A percentile compares a stretch with the other conserved stretches of the same genome.
Conservation (phyloP, 305 asterid species). For the Fraxinus angustifolia region DNA sequence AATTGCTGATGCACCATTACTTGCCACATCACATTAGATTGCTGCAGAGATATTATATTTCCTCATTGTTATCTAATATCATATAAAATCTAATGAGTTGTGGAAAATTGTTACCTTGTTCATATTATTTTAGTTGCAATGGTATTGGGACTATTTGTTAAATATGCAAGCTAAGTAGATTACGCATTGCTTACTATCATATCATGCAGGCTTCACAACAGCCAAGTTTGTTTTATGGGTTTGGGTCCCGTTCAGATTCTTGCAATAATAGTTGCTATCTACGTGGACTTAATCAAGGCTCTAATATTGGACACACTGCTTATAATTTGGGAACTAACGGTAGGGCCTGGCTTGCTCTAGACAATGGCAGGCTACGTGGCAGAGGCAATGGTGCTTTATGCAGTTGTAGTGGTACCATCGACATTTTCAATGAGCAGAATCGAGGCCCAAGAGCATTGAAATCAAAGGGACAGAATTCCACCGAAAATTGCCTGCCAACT, state of each 20-base stretch:
- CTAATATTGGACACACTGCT: not conserved
- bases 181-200: not conserved
- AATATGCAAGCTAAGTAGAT: not conserved
- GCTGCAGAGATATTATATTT: not conserved
- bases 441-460: slow-evolving; percentile 27
- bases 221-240: slow-evolving; percentile 15
- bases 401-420: slow-evolving; percentile 17
- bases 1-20: not conserved
- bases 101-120: not conserved
- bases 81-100: not conserved
- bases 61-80: not conserved
- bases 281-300: slow-evolving; percentile 18
- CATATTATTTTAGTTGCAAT: not conserved
- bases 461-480: slow-evolving; percentile 12
- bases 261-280: slow-evolving; percentile 5
- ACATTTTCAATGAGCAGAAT: slow-evolving; percentile 20
- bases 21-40: not conserved
- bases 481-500: not conserved
- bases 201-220: slow-evolving; percentile 19
- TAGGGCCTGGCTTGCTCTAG: slow-evolving; percentile 18
- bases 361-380: slow-evolving; percentile 19
- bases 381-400: slow-evolving; percentile 17
- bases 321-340: slow-evolving; percentile 1
- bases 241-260: slow-evolving; percentile 18
- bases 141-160: not conserved